Base-by-base conservation (phyloP, 192 early-diverging fungal species). In the Coemansia sp. region DNA sequence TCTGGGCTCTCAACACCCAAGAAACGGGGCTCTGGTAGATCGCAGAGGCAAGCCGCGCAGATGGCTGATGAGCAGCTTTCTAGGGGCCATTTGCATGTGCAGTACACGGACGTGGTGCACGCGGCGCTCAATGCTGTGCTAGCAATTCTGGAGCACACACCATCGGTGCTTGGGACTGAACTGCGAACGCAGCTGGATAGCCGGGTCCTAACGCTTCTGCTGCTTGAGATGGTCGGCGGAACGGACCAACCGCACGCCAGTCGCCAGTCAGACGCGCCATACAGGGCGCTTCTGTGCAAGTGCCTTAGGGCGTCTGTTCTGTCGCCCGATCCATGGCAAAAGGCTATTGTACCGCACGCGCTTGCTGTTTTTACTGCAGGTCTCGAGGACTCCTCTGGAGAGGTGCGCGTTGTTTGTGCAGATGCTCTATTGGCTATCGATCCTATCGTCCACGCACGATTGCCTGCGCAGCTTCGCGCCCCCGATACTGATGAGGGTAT, bases 301-400 rank as follows among this genome's bases (percentile, higher is more conserved):
- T 82, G 76, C 31, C 61, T 82, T 15, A 53, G 71, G 28, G 75
- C 72, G n/a, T 77, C 80, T 9, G 34, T 82, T 25, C 31, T 74
- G 56, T 77, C 80, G 58, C 80, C 80, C 5, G 74, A 77, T 63
- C 68, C 73, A 7, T 78, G 75, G 80, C 68, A 74, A 6, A 67
- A 64, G 59, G 75, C 80, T 10, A 66, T 82, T 63, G 16, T 82
- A 43, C 75, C 75, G 0, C 80, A 82, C 37, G 72, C 72, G 9
- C 28, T 82, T 16, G 63, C 71, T 13, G 57, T 67, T 16, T 78
- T 77, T 37, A 72, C 42, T 1, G 72, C 72, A 2, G 76, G 81
- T 6, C 66, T 75, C 21, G 55, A 33, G 0, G 66, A 72, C 37
- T 25, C 58, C 2, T 78, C 81, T 2, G 34, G 43, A 8, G 49